A percentile compares a stretch with the other conserved stretches of the same genome.
Conservation (phyloP, 306 rosid genomes). For the Prinsepia uniflora region DNA sequence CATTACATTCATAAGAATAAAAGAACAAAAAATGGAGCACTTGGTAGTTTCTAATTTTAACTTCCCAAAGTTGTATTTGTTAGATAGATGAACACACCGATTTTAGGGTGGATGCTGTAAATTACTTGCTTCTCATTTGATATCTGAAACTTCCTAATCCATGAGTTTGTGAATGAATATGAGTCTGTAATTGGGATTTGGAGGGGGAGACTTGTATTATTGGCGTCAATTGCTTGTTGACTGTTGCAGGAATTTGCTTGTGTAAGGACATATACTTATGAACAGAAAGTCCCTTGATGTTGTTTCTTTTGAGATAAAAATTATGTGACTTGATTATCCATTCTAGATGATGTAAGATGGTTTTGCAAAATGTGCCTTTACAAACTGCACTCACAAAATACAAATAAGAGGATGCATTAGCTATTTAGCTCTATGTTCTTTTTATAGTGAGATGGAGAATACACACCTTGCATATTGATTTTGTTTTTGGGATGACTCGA, state of each 20-base stretch:
- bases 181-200: not conserved
- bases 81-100: conserved; percentile 18
- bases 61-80: conserved; percentile 25
- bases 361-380: too few species aligned
- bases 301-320: too few species aligned
- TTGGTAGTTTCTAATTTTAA: conserved; percentile 20
- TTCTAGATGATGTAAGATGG: too few species aligned
- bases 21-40: conserved; percentile 8
- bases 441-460: too few species aligned
- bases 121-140: conserved; percentile 19
- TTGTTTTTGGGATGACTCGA: too few species aligned
- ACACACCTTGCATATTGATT: too few species aligned
- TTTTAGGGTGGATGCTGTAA: conserved; percentile 19
- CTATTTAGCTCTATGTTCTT: too few species aligned
- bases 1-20: conserved; percentile 29
- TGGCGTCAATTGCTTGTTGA: not conserved
- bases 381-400: too few species aligned
- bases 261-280: too few species aligned
- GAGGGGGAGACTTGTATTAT: not conserved
- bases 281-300: too few species aligned
- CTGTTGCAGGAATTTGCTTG: not conserved
- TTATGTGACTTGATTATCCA: too few species aligned
- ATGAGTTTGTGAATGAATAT: not conserved
- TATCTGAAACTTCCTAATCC: conserved; percentile 3
- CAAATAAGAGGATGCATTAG: too few species aligned